Conservation (phyloP, 176 grass and related monocot genomes). For the Aegilops bicornis region DNA sequence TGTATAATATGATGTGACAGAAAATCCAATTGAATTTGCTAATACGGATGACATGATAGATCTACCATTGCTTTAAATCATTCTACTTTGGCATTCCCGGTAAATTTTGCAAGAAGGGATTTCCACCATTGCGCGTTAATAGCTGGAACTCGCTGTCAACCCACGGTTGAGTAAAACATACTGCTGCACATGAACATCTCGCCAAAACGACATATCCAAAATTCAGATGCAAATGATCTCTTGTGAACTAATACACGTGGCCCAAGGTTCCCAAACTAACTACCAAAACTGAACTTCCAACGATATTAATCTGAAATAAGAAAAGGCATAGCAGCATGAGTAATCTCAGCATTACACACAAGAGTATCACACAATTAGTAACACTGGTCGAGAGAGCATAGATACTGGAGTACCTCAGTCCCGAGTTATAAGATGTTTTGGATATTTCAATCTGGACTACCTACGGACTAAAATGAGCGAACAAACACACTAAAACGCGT, state of each 20-base stretch:
- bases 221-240: slow-evolving; percentile 18
- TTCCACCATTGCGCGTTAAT: neutral
- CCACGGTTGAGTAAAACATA: slow-evolving; percentile 25
- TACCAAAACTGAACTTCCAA: neutral
- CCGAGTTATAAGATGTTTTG: too few species aligned
- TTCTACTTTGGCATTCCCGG: slow-evolving; percentile 22
- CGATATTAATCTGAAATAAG: neutral
- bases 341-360: neutral
- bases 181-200: neutral
- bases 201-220: slow-evolving; percentile 6
- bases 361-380: neutral
- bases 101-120: slow-evolving; percentile 18
- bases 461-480: too few species aligned
- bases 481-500: too few species aligned
- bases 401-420: too few species aligned
- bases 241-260: neutral
- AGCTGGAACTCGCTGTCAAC: slow-evolving; percentile 6
- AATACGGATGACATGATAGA: slow-evolving; percentile 24
- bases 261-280: slow-evolving; percentile 2
- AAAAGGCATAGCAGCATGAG: neutral
- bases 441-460: too few species aligned
- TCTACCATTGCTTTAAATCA: slow-evolving; percentile 22
- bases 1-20: slow-evolving; percentile 30
- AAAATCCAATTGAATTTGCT: slow-evolving; percentile 33
- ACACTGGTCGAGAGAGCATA: too few species aligned